A percentile compares a stretch with the other conserved stretches of the same genome.
Conservation (phyloP, 768 basidiomycete species). For the Rossbeevera mucosa region DNA sequence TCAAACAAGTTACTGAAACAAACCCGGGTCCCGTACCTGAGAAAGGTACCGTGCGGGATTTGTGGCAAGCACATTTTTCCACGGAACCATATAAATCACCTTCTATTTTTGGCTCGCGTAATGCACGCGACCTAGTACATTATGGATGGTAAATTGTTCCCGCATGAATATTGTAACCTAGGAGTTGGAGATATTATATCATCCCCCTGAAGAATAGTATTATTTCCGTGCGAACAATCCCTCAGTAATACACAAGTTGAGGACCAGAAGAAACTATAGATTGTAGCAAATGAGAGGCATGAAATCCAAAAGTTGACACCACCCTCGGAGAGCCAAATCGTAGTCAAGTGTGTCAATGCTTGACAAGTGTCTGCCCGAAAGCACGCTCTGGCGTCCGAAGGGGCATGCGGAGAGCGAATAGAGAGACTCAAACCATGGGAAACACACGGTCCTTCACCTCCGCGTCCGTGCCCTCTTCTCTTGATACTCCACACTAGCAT, state of each 20-base stretch:
- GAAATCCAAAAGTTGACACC: not conserved
- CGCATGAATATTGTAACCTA: too few relatives aligned
- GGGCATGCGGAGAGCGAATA: not conserved
- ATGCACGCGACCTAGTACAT: too few relatives aligned
- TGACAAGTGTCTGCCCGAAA: not conserved
- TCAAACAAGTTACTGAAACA: too few relatives aligned
- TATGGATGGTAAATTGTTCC: too few relatives aligned
- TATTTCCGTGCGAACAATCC: not conserved
- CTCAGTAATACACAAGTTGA: not conserved
- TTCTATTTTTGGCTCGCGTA: too few relatives aligned
- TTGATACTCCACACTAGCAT: constrained; percentile 60
- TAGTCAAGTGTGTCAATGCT: not conserved
- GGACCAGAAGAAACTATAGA: not conserved
- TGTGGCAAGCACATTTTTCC: too few relatives aligned
- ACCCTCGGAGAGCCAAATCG: not conserved
- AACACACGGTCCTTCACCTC: constrained; percentile 20
- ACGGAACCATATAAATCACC: too few relatives aligned
- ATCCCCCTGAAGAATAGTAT: not conserved
- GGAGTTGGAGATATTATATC: not conserved
- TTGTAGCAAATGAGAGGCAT: not conserved
- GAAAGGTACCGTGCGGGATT: too few relatives aligned
- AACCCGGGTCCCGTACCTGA: too few relatives aligned
- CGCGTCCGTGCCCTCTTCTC: constrained; percentile 37
- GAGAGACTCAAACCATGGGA: not conserved
- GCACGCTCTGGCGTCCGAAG: not conserved